phyloP scores from a whole-genome alignment of 1,284 basidiomycete genomes.

The Microbotryum saponariae region DNA sequence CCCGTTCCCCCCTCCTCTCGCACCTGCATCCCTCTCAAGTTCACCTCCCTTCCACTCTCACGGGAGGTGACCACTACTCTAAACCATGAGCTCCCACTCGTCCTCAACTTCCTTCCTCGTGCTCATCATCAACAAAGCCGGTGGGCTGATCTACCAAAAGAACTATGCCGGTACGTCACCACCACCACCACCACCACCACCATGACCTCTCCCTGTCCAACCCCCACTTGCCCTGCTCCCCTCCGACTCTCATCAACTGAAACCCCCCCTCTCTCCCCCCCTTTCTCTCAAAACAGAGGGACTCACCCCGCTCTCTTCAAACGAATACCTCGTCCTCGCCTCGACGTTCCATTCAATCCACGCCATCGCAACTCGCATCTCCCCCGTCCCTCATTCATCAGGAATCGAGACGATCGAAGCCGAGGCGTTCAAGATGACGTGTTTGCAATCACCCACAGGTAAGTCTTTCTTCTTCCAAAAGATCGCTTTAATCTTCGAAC shows the following conservation, averaged over 20 bases:
- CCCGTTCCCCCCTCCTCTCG: too few relatives aligned
- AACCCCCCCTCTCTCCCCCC: conserved; percentile 11
- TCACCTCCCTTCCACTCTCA: background rate
- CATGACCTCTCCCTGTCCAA: background rate
- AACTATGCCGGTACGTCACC: conserved; percentile 66
- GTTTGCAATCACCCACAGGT: conserved; percentile 90
- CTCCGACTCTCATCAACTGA: conserved; percentile 14
- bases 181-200: background rate
- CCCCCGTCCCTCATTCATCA: conserved; percentile 68
- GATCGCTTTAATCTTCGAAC: background rate
- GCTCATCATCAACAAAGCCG: conserved; percentile 98
- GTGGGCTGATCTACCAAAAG: conserved; percentile 88
- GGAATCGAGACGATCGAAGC: conserved; percentile 91
- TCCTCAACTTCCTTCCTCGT: conserved; percentile 67
- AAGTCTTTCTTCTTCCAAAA: conserved; percentile 33
- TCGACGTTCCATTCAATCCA: conserved; percentile 97
- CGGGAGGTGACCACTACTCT: background rate
- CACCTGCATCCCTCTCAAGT: too few relatives aligned
- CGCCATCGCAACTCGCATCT: conserved; percentile 87
- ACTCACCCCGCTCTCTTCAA: conserved; percentile 78
- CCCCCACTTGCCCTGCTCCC: background rate
- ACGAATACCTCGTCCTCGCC: conserved; percentile 93
- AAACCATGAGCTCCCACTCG: background rate
- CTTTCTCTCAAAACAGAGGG: conserved; percentile 55
- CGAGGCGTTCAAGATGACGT: conserved; percentile 83